A percentile compares a stretch with the other conserved stretches of the same genome.
Conservation (phyloP, 371 early-diverging fungal species). For the Paraphysoderma sedebokerense region DNA sequence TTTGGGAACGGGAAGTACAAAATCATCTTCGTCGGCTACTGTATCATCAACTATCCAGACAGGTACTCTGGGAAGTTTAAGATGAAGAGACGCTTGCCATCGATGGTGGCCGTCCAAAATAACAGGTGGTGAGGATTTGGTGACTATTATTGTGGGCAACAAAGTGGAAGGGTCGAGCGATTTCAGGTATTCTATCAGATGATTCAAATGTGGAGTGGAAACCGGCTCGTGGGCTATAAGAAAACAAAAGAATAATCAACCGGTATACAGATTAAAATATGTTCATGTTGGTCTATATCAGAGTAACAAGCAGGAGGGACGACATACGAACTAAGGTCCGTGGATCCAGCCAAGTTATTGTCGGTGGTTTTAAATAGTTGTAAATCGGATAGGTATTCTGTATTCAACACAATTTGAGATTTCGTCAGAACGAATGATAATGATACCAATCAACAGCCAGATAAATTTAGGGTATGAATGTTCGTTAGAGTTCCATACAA, state of each 20-base stretch:
- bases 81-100: not conserved
- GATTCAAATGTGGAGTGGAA: not conserved
- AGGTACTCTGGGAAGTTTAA: not conserved
- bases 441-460: too few species aligned
- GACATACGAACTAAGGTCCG: too few species aligned
- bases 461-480: too few species aligned
- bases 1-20: not conserved
- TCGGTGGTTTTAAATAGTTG: not conserved
- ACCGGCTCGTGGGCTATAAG: constrained; percentile 1
- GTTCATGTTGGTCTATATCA: too few species aligned
- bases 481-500: too few species aligned
- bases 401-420: too few species aligned
- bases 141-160: not conserved
- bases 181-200: not conserved
- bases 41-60: not conserved
- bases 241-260: too few species aligned
- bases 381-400: too few species aligned
- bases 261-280: too few species aligned
- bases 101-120: constrained; percentile 1
- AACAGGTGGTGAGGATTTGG: not conserved
- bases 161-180: not conserved
- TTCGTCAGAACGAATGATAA: too few species aligned
- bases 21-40: not conserved
- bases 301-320: too few species aligned
- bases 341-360: not conserved